Evolutionary conservation across 1,284 basidiomycete genomes (phyloP), one percentile per base, ranked within the genome.

Genomic region (Wolfiporia cocos): DNA sequence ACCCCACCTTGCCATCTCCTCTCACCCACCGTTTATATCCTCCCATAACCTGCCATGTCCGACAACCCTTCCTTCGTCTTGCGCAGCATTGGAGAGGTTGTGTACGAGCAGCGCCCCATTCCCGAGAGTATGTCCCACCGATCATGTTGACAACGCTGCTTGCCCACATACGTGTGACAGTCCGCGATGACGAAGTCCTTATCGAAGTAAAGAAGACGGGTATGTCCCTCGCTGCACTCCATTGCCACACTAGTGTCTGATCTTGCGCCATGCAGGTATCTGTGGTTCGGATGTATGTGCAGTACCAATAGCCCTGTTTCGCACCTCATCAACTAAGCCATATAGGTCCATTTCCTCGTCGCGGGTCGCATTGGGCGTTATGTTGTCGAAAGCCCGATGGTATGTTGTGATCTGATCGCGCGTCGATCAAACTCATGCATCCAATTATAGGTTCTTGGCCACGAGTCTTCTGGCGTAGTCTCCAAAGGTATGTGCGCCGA

Each of bases 191-290:
- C 55, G 86, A 96, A 55, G 92, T 94, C 34, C 78, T 97, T 22
- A 80, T 98, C 36, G 78, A 90, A 57, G 84, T 97, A 37, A 92
- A 92, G 66, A 93, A 95, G 67, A 92, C 92, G 18, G 89, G 87
- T 82, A 49, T 47, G 75, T 58, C 19, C n/a, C 42, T 31, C 28
- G 32, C 33, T 34, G 38, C 2, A n/a, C n/a, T n/a, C n/a, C n/a
- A n/a, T n/a, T n/a, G n/a, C n/a, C n/a, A n/a, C n/a, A n/a, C n/a
- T n/a, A n/a, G n/a, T n/a, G n/a, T n/a, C n/a, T n/a, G n/a, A n/a
- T n/a, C n/a, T n/a, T 2, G 17, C 17, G 12, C 39, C 29, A 44
- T 44, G 23, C 49, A 91, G 89, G 90, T 42, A 91, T 94, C 49
- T 94, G 92, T 62, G 90, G 90, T 23, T 90, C 86, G 35, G 91